phyloP scores from a whole-genome alignment of 371 early-diverging fungal species.

The Catenaria anguillulae region DNA sequence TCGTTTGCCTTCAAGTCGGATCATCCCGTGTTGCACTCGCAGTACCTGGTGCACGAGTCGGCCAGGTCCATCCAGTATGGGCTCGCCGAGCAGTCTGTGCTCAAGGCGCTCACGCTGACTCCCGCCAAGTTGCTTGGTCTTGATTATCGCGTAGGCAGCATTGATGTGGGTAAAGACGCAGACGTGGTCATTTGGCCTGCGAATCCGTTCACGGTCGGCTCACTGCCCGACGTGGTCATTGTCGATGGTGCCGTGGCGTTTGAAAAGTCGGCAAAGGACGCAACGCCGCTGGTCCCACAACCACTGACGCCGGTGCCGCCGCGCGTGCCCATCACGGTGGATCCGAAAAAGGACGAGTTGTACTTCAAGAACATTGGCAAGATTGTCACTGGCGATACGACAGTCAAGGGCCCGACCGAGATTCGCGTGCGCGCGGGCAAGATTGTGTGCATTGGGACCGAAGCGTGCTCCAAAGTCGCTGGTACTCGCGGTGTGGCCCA shows the following conservation, averaged over 20 bases:
- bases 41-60: conserved; percentile 58
- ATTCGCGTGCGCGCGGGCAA: conserved; percentile 30
- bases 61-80: conserved; percentile 65
- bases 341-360: conserved; percentile 17
- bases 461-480: conserved; percentile 17
- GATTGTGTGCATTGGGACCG: conserved; percentile 33
- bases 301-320: conserved; percentile 15
- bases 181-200: conserved; percentile 60
- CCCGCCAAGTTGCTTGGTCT: conserved; percentile 57
- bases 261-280: conserved; percentile 17
- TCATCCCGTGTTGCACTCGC: conserved; percentile 60
- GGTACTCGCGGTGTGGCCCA: conserved; percentile 15
- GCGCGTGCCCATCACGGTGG: conserved; percentile 15
- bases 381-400: conserved; percentile 16
- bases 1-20: conserved; percentile 66
- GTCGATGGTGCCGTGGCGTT: conserved; percentile 48
- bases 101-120: conserved; percentile 52
- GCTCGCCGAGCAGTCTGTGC: conserved; percentile 39
- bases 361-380: conserved; percentile 29
- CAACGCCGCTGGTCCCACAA: conserved; percentile 10
- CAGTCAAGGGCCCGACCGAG: conserved; percentile 10
- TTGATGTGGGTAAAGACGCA: conserved; percentile 59
- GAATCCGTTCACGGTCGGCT: conserved; percentile 55
- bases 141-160: conserved; percentile 50
- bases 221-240: conserved; percentile 56